Conservation (phyloP, 805 yeast genomes). For the Saccharomycopsis malanga region DNA sequence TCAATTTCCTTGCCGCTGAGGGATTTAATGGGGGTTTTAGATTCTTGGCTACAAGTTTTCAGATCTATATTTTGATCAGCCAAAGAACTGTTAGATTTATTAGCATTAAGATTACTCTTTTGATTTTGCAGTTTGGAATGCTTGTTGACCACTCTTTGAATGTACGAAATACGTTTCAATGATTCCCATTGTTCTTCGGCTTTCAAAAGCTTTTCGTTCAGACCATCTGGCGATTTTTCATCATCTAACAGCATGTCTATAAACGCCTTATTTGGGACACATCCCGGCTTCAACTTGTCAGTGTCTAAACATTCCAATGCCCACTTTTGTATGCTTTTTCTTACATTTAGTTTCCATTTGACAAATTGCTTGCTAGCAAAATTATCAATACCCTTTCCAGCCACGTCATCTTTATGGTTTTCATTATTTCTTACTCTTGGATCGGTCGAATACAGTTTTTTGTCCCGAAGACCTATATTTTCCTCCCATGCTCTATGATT, state of each 20-base stretch:
- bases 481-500: constrained; percentile 87
- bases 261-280: constrained; percentile 52
- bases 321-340: constrained; percentile 49
- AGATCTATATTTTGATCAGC: neutral
- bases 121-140: constrained; percentile 36
- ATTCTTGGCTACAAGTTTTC: constrained; percentile 4
- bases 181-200: constrained; percentile 62
- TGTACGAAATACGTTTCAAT: constrained; percentile 61
- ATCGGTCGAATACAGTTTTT: constrained; percentile 74
- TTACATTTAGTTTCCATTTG: constrained; percentile 46
- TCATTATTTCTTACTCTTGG: constrained; percentile 65
- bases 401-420: constrained; percentile 65
- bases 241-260: too few species aligned
- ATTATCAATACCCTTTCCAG: constrained; percentile 68
- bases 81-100: constrained; percentile 9
- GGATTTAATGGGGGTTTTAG: constrained; percentile 29
- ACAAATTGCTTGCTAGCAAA: constrained; percentile 40
- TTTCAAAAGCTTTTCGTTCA: constrained; percentile 22
- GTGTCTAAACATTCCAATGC: constrained; percentile 38
- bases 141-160: constrained; percentile 59
- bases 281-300: constrained; percentile 25
- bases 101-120: constrained; percentile 26
- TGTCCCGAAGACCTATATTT: constrained; percentile 77
- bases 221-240: too few species aligned
- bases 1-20: constrained; percentile 24